Base-by-base conservation (phyloP, 2,329 filamentous ascomycete species). In the Colletotrichum scovillei region DNA sequence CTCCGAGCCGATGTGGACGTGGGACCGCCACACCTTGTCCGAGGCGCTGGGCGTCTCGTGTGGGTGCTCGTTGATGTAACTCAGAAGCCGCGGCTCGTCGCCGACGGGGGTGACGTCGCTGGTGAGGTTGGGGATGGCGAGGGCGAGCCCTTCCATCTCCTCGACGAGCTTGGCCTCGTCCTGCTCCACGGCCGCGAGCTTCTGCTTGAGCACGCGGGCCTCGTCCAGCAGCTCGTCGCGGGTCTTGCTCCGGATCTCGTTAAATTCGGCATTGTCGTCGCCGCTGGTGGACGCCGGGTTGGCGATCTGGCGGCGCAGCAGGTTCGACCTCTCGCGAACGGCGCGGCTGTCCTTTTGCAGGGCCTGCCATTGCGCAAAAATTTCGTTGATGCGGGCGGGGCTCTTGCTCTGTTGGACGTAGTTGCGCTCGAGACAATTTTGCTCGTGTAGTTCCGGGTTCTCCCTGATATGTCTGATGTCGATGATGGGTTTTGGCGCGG, bases 391-490 rank as follows among this genome's bases (percentile, higher is more conserved):
- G 67, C 84, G 87, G 9, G 83, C 81, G 0, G 92, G 90, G 77
- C 91, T 87, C 16, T 82, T 78, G 49, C 88, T 85, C 75, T 90
- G 88, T 30, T 82, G 77, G 72, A 81, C 87, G 84, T 98, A 98
- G 82, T 98, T 98, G 77, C 97, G 92, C 76, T 95, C 92, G 73
- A 93, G 81, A 83, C 94, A 97, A 80, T 97, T 98, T 76, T 92
- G 87, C 77, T 93, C 89, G 86, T 98, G 94, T 19, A 97, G 88
- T 16, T 92, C 90, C 19, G 93, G 91, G 82, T 97, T 94, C 79
- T 95, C 90, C 71, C 95, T 95, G 81, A 99, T 98, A 84, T 97
- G 93, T 82, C 94, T 96, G 80, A 97, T 89, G 84, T 98, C 93
- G 76, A 97, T 89, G 59, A 89, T 89, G 30, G 94, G 91, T 81